Evolutionary conservation across 345 rosid species (phyloP).

Genomic region (Eucalyptus urophylla): DNA sequence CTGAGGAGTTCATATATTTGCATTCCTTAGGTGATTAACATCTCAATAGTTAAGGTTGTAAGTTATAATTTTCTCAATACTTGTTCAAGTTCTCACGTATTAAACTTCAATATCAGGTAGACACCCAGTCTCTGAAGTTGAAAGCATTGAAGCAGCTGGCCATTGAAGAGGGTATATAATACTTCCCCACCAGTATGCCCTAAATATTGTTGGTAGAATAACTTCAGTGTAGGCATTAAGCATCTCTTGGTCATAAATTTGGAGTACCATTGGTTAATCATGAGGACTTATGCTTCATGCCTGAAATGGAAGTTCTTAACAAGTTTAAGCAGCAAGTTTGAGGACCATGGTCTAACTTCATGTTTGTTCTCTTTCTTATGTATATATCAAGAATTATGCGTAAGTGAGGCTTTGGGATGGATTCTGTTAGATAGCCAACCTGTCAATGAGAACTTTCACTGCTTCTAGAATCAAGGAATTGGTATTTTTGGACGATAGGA

Average conservation of each 20-base stretch:
- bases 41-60: not conserved
- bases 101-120: slow-evolving; percentile 38
- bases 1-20: not conserved
- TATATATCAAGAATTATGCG: not conserved
- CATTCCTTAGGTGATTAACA: not conserved
- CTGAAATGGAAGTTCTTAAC: not conserved
- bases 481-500: not conserved
- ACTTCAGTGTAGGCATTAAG: not conserved
- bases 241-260: not conserved
- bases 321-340: not conserved
- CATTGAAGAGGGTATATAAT: slow-evolving; percentile 63
- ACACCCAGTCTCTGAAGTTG: slow-evolving; percentile 64
- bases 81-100: not conserved
- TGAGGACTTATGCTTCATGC: not conserved
- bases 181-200: not conserved
- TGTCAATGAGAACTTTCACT: not conserved
- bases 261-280: not conserved
- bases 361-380: not conserved
- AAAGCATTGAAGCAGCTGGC: slow-evolving; percentile 94
- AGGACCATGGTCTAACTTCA: not conserved
- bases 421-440: not conserved
- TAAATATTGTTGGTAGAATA: not conserved
- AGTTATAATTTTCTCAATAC: not conserved
- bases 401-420: not conserved
- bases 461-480: not conserved